Conservation (phyloP, 2,329 filamentous ascomycete genomes). For the Fusarium coffeatum region DNA sequence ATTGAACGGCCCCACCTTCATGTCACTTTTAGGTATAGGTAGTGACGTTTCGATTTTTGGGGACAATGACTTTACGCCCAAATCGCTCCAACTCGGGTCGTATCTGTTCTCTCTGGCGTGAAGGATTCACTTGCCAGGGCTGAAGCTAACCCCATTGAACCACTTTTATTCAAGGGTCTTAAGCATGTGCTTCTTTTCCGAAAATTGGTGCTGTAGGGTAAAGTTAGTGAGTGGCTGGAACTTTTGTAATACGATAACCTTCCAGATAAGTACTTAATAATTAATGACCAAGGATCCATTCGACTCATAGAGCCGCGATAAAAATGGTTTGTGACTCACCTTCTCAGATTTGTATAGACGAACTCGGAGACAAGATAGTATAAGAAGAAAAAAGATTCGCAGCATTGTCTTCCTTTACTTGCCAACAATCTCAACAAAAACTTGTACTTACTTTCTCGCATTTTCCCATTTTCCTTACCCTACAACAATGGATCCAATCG, state of each 20-base stretch:
- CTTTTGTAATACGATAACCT: conserved; percentile 13
- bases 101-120: not conserved
- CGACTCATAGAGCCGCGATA: not conserved
- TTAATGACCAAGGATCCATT: not conserved
- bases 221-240: conserved; percentile 1
- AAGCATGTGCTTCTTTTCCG: not conserved
- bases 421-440: not conserved
- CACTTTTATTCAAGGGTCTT: not conserved
- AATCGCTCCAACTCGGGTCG: not conserved
- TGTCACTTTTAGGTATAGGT: not conserved
- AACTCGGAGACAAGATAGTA: conserved; percentile 1
- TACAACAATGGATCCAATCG: conserved; percentile 36
- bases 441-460: not conserved
- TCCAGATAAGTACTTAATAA: not conserved
- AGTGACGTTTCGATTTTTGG: conserved; percentile 36
- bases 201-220: not conserved
- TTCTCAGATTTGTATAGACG: not conserved
- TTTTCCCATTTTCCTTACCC: conserved; percentile 6
- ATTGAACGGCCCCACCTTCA: conserved; percentile 16
- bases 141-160: conserved; percentile 4
- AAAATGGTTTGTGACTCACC: conserved; percentile 11
- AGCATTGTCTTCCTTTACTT: not conserved
- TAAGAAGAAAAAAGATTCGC: not conserved
- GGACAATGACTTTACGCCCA: not conserved
- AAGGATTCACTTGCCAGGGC: conserved; percentile 9